A percentile compares a stretch with the other conserved stretches of the same genome.
Evolutionary conservation across 2,329 filamentous ascomycete genomes (phyloP).

Genomic region (Botrytis pseudocinerea): DNA sequence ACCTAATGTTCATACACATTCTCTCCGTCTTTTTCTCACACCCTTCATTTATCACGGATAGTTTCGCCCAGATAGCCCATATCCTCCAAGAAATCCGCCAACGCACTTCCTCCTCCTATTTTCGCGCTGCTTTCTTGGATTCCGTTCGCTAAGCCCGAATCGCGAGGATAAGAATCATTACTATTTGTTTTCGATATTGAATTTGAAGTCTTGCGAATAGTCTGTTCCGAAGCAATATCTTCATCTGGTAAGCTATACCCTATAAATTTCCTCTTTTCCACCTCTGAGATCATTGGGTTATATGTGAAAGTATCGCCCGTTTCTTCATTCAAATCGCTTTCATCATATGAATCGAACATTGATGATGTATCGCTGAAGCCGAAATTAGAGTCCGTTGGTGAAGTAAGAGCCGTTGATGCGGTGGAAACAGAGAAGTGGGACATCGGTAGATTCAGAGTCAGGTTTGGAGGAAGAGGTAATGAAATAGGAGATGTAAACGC

Average conservation of each 20-base stretch:
- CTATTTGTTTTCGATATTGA: slow-evolving; percentile 21
- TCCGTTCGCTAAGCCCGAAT: slow-evolving; percentile 1
- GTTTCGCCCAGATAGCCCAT: slow-evolving; percentile 51
- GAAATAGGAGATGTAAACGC: slow-evolving; percentile 23
- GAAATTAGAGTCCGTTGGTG: slow-evolving; percentile 36
- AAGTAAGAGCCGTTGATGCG: slow-evolving; percentile 34
- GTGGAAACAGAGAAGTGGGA: slow-evolving; percentile 40
- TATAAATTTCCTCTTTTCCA: slow-evolving; percentile 26
- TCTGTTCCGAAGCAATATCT: slow-evolving; percentile 30
- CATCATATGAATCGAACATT: slow-evolving; percentile 31
- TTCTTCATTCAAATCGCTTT: slow-evolving; percentile 32
- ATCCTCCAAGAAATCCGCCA: slow-evolving; percentile 52
- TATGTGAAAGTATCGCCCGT: slow-evolving; percentile 36
- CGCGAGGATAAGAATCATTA: slow-evolving; percentile 25
- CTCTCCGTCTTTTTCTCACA: background rate
- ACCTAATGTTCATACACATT: background rate
- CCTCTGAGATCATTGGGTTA: slow-evolving; percentile 27
- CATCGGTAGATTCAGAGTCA: slow-evolving; percentile 31
- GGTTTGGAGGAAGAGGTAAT: slow-evolving; percentile 30
- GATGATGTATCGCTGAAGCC: slow-evolving; percentile 32
- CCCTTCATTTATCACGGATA: slow-evolving; percentile 39
- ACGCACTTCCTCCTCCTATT: slow-evolving; percentile 37
- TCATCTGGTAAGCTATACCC: slow-evolving; percentile 35
- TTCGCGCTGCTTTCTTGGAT: background rate
- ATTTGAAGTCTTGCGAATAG: slow-evolving; percentile 26